These are phyloP conservation scores for Backusella tarrabulga DNA, from an alignment of 192 early-diverging fungal species.

Conservation along the genomic window DNA sequence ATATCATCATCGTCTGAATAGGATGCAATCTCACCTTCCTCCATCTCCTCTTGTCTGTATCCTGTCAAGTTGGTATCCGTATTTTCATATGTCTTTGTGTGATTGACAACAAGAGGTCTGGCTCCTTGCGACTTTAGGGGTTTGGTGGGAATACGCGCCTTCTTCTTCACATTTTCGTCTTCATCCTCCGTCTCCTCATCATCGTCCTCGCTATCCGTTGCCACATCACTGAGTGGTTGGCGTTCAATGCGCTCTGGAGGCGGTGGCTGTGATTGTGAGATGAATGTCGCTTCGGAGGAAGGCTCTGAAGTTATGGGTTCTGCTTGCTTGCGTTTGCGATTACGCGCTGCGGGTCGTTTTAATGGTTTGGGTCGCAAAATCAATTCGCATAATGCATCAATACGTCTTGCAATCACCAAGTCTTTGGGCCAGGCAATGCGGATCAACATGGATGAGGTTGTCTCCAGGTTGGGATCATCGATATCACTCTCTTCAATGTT, in stretches of 20 bases:
- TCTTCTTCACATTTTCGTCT: background rate
- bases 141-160: constrained; percentile 3
- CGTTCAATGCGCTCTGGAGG: background rate
- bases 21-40: constrained; percentile 9
- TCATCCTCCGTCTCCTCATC: background rate
- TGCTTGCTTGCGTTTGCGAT: constrained; percentile 16
- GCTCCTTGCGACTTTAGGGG: constrained; percentile 3
- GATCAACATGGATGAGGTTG: constrained; percentile 26
- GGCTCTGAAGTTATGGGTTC: background rate
- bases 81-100: background rate
- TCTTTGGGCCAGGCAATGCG: constrained; percentile 57
- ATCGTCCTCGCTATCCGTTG: constrained; percentile 6
- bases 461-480: constrained; percentile 19
- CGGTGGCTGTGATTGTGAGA: background rate
- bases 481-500: constrained; percentile 23
- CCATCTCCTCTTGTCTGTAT: constrained; percentile 10
- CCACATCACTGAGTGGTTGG: constrained; percentile 7
- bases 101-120: background rate
- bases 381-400: constrained; percentile 51
- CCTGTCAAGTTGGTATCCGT: constrained; percentile 4
- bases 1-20: constrained; percentile 11
- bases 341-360: constrained; percentile 30
- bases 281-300: background rate
- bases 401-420: constrained; percentile 50
- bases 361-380: constrained; percentile 48